phyloP scores from a whole-genome alignment of 108 stramenopile genomes.

The Epipyxis sp. region DNA sequence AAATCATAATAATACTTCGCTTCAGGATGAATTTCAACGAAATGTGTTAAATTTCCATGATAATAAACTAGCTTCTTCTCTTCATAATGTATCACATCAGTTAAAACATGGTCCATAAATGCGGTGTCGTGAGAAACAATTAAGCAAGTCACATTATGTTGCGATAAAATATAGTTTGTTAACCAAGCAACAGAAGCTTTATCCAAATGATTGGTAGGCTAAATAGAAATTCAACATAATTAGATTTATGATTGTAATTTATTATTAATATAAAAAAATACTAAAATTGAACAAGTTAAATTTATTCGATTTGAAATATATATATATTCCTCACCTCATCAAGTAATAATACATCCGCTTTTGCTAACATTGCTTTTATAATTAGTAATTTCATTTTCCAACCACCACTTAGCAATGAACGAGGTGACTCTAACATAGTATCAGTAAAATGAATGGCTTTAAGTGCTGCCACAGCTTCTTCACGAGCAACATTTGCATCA shows the following conservation, averaged over 20 bases:
- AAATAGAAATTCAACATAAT: neutral
- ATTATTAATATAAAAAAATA: no score
- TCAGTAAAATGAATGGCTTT: conserved; percentile 37
- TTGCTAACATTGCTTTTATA: no score
- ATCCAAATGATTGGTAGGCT: conserved; percentile 67
- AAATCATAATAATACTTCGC: conserved; percentile 92
- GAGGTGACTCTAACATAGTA: conserved; percentile 30
- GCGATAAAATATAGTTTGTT: conserved; percentile 63
- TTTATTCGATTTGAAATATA: no score
- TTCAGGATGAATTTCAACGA: conserved; percentile 79
- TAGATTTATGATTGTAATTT: no score
- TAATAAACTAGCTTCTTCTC: conserved; percentile 86
- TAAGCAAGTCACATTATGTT: conserved; percentile 72
- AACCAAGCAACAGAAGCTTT: conserved; percentile 79
- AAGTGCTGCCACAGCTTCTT: conserved; percentile 33
- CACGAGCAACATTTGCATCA: neutral
- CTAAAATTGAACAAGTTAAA: no score
- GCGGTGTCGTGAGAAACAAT: conserved; percentile 86
- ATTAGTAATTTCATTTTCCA: conserved; percentile 41
- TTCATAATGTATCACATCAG: conserved; percentile 93
- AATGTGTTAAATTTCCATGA: conserved; percentile 75
- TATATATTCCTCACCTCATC: no score
- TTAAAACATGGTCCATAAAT: conserved; percentile 83
- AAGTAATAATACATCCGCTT: no score
- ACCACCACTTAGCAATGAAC: conserved; percentile 20